Conservation (phyloP, 345 rosid species). For the Hevea brasiliensis region DNA sequence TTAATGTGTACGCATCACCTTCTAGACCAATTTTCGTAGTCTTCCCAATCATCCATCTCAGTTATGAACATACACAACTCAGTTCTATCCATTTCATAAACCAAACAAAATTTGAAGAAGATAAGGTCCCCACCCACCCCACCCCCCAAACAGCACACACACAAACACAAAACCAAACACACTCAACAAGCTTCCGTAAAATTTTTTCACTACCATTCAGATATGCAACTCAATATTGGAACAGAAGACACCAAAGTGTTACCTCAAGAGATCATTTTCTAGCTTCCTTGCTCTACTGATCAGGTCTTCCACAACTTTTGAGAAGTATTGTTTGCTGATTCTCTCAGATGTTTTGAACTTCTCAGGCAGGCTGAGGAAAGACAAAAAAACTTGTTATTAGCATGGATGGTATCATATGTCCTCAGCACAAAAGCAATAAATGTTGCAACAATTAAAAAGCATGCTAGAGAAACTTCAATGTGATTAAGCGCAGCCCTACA, state of each 20-base stretch:
- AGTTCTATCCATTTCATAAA: background rate
- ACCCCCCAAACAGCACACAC: no score
- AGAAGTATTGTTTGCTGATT: constrained; percentile 49
- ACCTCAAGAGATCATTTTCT: constrained; percentile 67
- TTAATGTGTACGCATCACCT: background rate
- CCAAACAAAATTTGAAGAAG: background rate
- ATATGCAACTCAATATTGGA: background rate
- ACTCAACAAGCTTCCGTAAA: no score
- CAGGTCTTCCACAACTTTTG: constrained; percentile 65
- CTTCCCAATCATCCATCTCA: background rate
- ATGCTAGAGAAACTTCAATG: constrained; percentile 3
- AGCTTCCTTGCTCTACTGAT: constrained; percentile 52
- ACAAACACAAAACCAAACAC: no score
- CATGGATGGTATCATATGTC: background rate
- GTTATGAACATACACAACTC: background rate
- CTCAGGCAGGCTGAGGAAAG: constrained; percentile 40
- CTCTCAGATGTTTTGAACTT: constrained; percentile 39
- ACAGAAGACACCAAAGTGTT: constrained; percentile 1
- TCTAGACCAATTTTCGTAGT: background rate
- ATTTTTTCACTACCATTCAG: no score
- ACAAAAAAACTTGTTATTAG: background rate
- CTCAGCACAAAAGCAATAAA: background rate
- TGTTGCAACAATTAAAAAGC: background rate
- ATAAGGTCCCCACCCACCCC: no score
- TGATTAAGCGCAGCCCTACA: constrained; percentile 40